Percentiles rank a stretch among this genome's conserved stretches.
Conservation (phyloP, 2,329 filamentous ascomycete species). For the Nemania sp. region DNA sequence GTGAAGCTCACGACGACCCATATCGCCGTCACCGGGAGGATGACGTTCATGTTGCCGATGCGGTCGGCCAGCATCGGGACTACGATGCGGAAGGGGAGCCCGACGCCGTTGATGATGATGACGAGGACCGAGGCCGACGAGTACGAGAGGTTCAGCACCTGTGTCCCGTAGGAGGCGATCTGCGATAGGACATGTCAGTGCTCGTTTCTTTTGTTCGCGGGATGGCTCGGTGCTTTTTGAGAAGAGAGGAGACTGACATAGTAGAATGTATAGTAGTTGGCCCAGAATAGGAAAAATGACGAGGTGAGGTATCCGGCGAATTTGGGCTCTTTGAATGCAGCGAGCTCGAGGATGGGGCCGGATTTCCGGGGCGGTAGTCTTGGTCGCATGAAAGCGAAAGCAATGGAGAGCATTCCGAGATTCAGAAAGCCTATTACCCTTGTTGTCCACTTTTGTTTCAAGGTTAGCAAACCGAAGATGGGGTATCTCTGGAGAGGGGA, state of each 20-base stretch:
- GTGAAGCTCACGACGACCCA: constrained; percentile 43
- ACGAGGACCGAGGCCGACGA: constrained; percentile 43
- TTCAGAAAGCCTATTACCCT: constrained; percentile 61
- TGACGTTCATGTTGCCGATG: constrained; percentile 45
- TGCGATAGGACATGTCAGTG: constrained; percentile 14
- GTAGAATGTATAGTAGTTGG: constrained; percentile 51
- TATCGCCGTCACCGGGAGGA: constrained; percentile 35
- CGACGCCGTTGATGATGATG: constrained; percentile 48
- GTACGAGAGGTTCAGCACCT: constrained; percentile 44
- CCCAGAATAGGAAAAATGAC: constrained; percentile 47
- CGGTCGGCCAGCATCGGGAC: constrained; percentile 45
- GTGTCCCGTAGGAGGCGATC: constrained; percentile 43
- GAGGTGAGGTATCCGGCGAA: constrained; percentile 44
- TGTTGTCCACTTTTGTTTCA: constrained; percentile 35
- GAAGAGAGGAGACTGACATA: constrained; percentile 39
- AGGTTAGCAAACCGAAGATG: constrained; percentile 2
- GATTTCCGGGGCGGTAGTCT: constrained; percentile 41
- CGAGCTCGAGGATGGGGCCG: constrained; percentile 38
- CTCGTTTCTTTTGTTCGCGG: too few species aligned
- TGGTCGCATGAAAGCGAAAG: constrained; percentile 40
- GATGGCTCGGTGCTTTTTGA: background rate
- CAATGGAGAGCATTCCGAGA: constrained; percentile 81
- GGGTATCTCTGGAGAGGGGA: background rate
- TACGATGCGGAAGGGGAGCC: constrained; percentile 45
- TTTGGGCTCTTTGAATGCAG: constrained; percentile 39